Conservation (phyloP, 768 basidiomycete genomes). For the Phylloporus sp. region DNA sequence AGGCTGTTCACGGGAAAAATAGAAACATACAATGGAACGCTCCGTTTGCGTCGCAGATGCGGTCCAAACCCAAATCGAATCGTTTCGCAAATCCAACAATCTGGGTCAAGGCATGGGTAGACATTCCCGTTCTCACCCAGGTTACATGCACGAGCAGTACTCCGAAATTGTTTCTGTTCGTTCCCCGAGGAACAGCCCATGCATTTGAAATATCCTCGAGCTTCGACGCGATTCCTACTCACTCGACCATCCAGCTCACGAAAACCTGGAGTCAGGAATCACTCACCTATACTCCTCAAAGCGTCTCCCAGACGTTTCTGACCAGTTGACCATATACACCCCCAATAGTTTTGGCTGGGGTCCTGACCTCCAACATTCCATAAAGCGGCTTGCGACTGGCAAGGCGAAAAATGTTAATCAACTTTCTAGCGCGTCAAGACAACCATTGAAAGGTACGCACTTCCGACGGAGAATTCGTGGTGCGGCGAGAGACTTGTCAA, state of each 20-base stretch:
- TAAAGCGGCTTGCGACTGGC: constrained; percentile 14
- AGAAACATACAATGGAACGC: constrained; percentile 9
- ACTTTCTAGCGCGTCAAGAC: neutral
- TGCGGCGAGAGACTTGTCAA: constrained; percentile 8
- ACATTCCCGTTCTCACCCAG: constrained; percentile 21
- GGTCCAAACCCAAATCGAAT: constrained; percentile 22
- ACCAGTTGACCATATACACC: constrained; percentile 23
- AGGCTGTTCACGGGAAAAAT: neutral
- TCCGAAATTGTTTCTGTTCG: constrained; percentile 24
- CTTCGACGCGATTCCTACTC: constrained; percentile 16
- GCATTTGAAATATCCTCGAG: constrained; percentile 3
- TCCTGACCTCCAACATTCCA: constrained; percentile 3
- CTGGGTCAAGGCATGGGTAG: constrained; percentile 6
- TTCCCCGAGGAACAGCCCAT: constrained; percentile 9
- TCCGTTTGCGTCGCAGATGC: constrained; percentile 16
- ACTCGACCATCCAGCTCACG: neutral
- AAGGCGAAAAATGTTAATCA: neutral
- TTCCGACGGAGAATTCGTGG: constrained; percentile 6
- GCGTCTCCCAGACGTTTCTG: neutral
- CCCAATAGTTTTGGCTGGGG: constrained; percentile 12
- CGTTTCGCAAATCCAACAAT: constrained; percentile 20
- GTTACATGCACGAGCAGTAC: constrained; percentile 19
- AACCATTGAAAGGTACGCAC: constrained; percentile 1
- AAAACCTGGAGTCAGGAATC: neutral
- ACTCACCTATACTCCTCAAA: constrained; percentile 21